phyloP scores from a whole-genome alignment of 1,139 yeast genomes.

The Taphrina pruni region DNA sequence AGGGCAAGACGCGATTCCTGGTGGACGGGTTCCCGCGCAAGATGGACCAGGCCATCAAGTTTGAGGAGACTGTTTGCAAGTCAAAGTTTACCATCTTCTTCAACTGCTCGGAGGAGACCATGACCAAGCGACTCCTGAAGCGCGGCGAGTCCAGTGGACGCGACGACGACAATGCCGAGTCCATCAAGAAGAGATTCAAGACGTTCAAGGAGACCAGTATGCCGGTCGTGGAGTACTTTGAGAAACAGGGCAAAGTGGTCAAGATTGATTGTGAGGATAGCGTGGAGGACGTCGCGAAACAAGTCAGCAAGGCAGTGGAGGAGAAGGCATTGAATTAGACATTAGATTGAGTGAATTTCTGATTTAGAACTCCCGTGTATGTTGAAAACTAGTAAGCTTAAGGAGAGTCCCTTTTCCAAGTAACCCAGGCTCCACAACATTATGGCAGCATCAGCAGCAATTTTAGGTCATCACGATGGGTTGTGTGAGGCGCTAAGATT shows the following conservation, averaged over 20 bases:
- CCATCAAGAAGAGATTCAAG: conserved; percentile 84
- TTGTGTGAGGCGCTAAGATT: too few species aligned
- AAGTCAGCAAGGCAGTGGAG: conserved; percentile 70
- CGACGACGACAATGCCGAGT: conserved; percentile 87
- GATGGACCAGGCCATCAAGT: conserved; percentile 95
- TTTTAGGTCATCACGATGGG: too few species aligned
- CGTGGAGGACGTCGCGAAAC: conserved; percentile 76
- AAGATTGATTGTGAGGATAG: conserved; percentile 78
- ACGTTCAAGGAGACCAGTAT: conserved; percentile 86
- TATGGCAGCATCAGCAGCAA: too few species aligned
- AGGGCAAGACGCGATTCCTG: conserved; percentile 69
- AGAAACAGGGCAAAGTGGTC: conserved; percentile 74
- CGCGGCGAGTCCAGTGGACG: conserved; percentile 96
- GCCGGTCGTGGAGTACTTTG: conserved; percentile 92
- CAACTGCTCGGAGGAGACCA: conserved; percentile 89
- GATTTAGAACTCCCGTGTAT: too few species aligned
- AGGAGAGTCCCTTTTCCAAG: too few species aligned
- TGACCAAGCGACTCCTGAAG: conserved; percentile 82
- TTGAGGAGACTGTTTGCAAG: conserved; percentile 68
- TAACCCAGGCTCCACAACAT: neutral
- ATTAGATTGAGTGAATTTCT: neutral
- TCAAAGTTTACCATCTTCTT: conserved; percentile 84
- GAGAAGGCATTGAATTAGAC: conserved; percentile 43
- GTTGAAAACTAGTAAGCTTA: too few species aligned
- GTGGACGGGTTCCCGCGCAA: conserved; percentile 97